Base-by-base conservation (phyloP, 2,329 filamentous ascomycete species). In the Scedosporium minutisporum region DNA sequence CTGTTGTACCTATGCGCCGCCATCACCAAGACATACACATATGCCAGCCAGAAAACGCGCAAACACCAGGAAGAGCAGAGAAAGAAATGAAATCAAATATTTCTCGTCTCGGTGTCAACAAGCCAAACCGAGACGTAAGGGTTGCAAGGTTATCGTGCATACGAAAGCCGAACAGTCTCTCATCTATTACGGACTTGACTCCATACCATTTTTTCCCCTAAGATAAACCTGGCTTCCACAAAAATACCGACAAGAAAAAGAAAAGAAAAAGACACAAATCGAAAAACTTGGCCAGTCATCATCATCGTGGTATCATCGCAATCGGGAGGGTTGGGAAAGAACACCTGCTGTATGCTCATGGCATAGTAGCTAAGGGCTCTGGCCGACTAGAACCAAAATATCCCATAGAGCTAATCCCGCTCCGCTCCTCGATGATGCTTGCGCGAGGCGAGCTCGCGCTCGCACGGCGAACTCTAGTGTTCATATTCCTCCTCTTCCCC, bases 401-500 rank as follows among this genome's bases (percentile, higher is more conserved):
- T 21, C 48, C 23, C 63, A 53, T 53, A 18, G 42, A 33, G 29
- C 62, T 14, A 55, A 29, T 55, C 23, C 21, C 51, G 29, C 12
- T 55, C 21, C 9, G 51, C 18, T 14, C 51, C 51, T 55, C 51
- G 51, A 55, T 27, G 51, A 55, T 10, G 51, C 51, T 55, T 55
- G 51, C 51, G 23, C 51, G 21, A 23, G 51, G 21, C 18, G 6
- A 55, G 18, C 6, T 12, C 18, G 23, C 51, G 7, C n/a, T 55
- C 23, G 18, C 51, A 25, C 25, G n/a, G 44, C 58, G 23, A 25
- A 16, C 10, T 62, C 72, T 93, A 96, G 83, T 96, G 96, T 84
- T 96, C 93, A 62, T 74, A 80, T 68, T 88, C 86, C 60, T 78
- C 82, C 71, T 87, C 87, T 57, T 85, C 85, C 16, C 83, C 79